Evolutionary conservation across 495 filamentous ascomycete genomes (phyloP).

Genomic region (Podospora conica): DNA sequence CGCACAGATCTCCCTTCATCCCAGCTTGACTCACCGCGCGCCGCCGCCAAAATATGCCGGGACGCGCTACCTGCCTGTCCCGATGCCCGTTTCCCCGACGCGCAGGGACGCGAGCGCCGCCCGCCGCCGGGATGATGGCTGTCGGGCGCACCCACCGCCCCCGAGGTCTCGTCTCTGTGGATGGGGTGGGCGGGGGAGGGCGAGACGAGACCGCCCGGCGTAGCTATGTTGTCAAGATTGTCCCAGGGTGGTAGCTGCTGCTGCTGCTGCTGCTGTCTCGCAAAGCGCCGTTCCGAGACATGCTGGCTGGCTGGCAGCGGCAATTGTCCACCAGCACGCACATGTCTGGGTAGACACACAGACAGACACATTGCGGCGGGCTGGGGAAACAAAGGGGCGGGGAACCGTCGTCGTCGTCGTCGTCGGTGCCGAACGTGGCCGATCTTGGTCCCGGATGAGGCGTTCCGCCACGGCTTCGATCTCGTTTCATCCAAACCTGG

Average conservation of each 20-base stretch:
- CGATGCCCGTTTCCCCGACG: neutral
- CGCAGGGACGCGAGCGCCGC: too few relatives aligned
- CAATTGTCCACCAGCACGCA: neutral
- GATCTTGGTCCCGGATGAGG: neutral
- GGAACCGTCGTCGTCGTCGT: neutral
- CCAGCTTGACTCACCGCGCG: neutral
- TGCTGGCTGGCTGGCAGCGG: neutral
- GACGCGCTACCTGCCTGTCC: neutral
- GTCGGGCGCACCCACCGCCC: too few relatives aligned
- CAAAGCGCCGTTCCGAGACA: neutral
- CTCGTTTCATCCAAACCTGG: constrained; percentile 2
- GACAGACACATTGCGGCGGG: neutral
- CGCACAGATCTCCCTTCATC: constrained; percentile 6
- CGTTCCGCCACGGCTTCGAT: neutral
- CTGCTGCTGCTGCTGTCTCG: neutral
- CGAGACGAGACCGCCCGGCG: neutral
- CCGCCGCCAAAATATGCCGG: neutral
- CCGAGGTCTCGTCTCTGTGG: neutral
- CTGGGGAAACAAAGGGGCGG: neutral
- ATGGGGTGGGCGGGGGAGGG: neutral
- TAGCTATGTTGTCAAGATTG: neutral
- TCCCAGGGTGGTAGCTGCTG: neutral
- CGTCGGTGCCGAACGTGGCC: neutral
- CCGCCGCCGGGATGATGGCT: too few relatives aligned
- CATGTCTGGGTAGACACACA: too few relatives aligned